phyloP scores from a whole-genome alignment of 768 basidiomycete species.

The Suillus weaverae region DNA sequence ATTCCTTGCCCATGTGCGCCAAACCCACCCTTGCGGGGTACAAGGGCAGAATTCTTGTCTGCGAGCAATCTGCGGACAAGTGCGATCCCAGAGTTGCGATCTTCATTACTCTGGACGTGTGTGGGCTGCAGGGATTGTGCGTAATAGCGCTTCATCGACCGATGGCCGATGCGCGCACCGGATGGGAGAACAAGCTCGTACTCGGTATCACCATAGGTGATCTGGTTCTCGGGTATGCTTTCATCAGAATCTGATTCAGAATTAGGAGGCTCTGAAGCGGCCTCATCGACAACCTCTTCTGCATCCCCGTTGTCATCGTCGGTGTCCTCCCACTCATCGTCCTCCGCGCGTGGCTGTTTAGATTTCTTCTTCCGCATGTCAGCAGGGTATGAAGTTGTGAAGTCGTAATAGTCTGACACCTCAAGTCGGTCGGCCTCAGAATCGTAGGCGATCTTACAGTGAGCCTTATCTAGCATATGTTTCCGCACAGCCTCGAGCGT shows the following conservation, averaged over 20 bases:
- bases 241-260: slow-evolving; percentile 38
- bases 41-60: slow-evolving; percentile 82
- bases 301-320: slow-evolving; percentile 26
- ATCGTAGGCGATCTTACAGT: slow-evolving; percentile 96
- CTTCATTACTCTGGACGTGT: slow-evolving; percentile 46
- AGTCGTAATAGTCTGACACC: slow-evolving; percentile 92
- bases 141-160: slow-evolving; percentile 83
- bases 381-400: slow-evolving; percentile 74
- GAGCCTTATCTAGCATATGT: slow-evolving; percentile 95
- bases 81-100: slow-evolving; percentile 71
- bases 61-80: slow-evolving; percentile 75
- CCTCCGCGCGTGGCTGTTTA: slow-evolving; percentile 33
- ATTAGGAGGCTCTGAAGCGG: slow-evolving; percentile 42
- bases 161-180: slow-evolving; percentile 89
- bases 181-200: slow-evolving; percentile 93
- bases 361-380: slow-evolving; percentile 30
- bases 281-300: slow-evolving; percentile 33
- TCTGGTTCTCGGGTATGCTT: slow-evolving; percentile 48
- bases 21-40: slow-evolving; percentile 82
- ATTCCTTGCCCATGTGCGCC: slow-evolving; percentile 84
- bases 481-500: slow-evolving; percentile 86
- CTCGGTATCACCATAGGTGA: slow-evolving; percentile 77
- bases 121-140: slow-evolving; percentile 70
- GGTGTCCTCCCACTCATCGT: slow-evolving; percentile 38
- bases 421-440: slow-evolving; percentile 78